Evolutionary conservation across 306 rosid genomes (phyloP).

Genomic region (Glycine soja): DNA sequence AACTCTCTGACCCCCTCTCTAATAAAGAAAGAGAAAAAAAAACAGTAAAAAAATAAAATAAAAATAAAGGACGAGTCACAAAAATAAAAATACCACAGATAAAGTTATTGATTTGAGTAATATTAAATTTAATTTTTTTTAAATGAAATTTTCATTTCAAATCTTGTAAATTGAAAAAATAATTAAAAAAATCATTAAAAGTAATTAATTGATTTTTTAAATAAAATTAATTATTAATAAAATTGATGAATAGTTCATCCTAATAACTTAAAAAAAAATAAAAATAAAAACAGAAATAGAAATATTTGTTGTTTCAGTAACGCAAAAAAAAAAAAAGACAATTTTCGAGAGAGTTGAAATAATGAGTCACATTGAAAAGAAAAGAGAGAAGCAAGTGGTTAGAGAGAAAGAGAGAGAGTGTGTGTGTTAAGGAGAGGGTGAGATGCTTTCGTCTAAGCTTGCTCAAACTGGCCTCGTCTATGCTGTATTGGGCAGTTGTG

Average conservation of each 20-base stretch:
- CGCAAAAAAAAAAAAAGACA: slow-evolving; percentile 15
- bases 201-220: too few species aligned
- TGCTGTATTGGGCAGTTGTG: slow-evolving; percentile 72
- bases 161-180: too few species aligned
- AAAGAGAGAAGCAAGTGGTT: slow-evolving; percentile 58
- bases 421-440: slow-evolving; percentile 51
- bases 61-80: too few species aligned
- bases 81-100: too few species aligned
- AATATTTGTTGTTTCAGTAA: neutral
- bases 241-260: too few species aligned
- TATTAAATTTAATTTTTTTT: too few species aligned
- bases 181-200: too few species aligned
- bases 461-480: slow-evolving; percentile 73
- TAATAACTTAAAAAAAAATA: neutral
- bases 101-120: too few species aligned
- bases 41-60: neutral
- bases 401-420: slow-evolving; percentile 45
- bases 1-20: slow-evolving; percentile 45
- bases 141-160: too few species aligned
- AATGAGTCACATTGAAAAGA: slow-evolving; percentile 60
- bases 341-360: slow-evolving; percentile 44
- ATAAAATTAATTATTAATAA: too few species aligned
- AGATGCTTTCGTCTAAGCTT: slow-evolving; percentile 64
- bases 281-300: slow-evolving; percentile 16
- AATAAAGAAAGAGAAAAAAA: slow-evolving; percentile 22